phyloP scores from a whole-genome alignment of 1,139 yeast genomes.

The Sugiyamaella pinicola region DNA sequence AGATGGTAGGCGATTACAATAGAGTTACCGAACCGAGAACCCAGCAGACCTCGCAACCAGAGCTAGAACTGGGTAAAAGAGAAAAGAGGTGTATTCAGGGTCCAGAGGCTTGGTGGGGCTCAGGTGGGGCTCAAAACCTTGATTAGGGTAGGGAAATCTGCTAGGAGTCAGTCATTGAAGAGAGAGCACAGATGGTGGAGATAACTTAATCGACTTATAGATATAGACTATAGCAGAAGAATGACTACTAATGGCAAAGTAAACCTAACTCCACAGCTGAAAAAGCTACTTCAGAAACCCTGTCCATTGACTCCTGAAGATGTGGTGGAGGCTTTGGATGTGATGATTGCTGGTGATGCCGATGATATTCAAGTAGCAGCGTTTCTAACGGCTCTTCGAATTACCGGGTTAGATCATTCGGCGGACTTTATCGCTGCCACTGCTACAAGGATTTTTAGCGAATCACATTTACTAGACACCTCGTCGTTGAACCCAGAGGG shows the following conservation, averaged over 20 bases:
- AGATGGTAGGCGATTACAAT: no score
- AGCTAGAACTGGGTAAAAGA: neutral
- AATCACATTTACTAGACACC: slow-evolving; percentile 36
- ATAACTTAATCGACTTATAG: no score
- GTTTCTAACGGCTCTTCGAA: slow-evolving; percentile 73
- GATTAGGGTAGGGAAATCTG: neutral
- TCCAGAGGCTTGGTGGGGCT: no score
- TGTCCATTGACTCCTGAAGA: slow-evolving; percentile 63
- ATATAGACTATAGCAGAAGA: no score
- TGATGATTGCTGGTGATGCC: slow-evolving; percentile 60
- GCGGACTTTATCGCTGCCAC: slow-evolving; percentile 86
- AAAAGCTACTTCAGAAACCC: slow-evolving; percentile 60
- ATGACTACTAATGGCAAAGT: slow-evolving; percentile 16
- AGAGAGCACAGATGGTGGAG: no score
- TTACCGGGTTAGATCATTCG: slow-evolving; percentile 76
- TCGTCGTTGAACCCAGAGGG: slow-evolving; percentile 52
- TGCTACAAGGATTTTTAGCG: slow-evolving; percentile 66
- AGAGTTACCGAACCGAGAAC: no score
- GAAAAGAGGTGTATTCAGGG: no score
- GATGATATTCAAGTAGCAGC: slow-evolving; percentile 75
- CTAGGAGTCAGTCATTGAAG: neutral
- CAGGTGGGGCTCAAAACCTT: neutral
- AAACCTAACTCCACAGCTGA: slow-evolving; percentile 60
- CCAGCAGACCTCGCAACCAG: no score
- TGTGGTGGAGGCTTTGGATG: slow-evolving; percentile 59